phyloP scores from a whole-genome alignment of 2,329 filamentous ascomycete species.

The Bipolaris victoriae region DNA sequence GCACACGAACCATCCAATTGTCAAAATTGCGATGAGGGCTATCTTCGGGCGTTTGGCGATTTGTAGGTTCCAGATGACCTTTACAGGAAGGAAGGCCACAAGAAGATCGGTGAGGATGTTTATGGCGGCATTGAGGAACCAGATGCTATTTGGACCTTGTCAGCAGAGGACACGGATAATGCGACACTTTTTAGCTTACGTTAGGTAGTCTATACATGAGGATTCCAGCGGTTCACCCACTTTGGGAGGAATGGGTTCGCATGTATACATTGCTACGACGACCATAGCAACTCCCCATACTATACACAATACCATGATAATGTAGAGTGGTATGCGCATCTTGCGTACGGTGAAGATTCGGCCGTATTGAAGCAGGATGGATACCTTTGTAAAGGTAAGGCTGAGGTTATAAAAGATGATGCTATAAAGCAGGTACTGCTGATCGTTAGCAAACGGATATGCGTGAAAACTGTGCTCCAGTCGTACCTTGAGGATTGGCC shows the following conservation, averaged over 20 bases:
- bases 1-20: slow-evolving; percentile 44
- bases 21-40: slow-evolving; percentile 31
- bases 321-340: slow-evolving; percentile 32
- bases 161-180: background rate
- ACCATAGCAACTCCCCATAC: slow-evolving; percentile 21
- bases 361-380: slow-evolving; percentile 38
- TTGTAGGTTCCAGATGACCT: slow-evolving; percentile 32
- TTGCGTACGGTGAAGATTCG: slow-evolving; percentile 34
- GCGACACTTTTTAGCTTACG: slow-evolving; percentile 16
- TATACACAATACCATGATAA: slow-evolving; percentile 29
- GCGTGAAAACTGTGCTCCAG: no score
- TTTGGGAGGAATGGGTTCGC: slow-evolving; percentile 33
- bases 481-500: slow-evolving; percentile 25
- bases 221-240: slow-evolving; percentile 25
- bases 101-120: slow-evolving; percentile 37
- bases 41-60: slow-evolving; percentile 31
- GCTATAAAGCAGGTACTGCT: slow-evolving; percentile 36
- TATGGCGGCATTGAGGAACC: slow-evolving; percentile 29
- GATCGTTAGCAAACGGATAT: slow-evolving; percentile 5
- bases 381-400: slow-evolving; percentile 35
- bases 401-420: slow-evolving; percentile 33
- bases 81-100: slow-evolving; percentile 33
- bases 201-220: slow-evolving; percentile 21
- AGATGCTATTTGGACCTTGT: slow-evolving; percentile 18
- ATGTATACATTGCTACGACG: slow-evolving; percentile 27